Evolutionary conservation across 2,329 filamentous ascomycete species (phyloP).

Genomic region (Cytospora leucostoma): DNA sequence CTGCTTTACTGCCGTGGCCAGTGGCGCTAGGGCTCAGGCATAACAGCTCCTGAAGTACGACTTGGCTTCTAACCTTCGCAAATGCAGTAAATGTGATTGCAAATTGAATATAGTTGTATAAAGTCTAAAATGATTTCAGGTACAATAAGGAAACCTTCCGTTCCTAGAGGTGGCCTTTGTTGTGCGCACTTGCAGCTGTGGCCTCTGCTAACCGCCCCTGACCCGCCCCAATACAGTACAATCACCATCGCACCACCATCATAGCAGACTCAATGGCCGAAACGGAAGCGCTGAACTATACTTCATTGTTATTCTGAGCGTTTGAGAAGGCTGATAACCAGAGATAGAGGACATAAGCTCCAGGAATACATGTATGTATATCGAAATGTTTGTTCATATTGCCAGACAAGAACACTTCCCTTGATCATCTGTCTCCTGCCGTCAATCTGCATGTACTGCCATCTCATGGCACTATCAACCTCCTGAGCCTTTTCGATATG

Average conservation of each 20-base stretch:
- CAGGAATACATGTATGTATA: not conserved
- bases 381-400: not conserved
- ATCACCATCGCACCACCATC: not conserved
- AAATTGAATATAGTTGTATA: not conserved
- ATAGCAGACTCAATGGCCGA: not conserved
- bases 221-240: not conserved
- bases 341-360: not conserved
- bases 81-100: not conserved
- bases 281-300: too few relatives aligned
- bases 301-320: not conserved
- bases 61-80: not conserved
- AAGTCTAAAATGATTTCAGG: too few relatives aligned
- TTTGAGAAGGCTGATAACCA: not conserved
- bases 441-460: too few relatives aligned
- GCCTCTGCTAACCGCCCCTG: constrained; percentile 1
- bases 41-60: constrained; percentile 3
- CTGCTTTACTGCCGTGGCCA: constrained; percentile 12
- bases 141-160: not conserved
- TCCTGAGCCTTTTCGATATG: too few relatives aligned
- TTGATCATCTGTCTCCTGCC: too few relatives aligned
- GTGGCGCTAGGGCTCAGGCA: constrained; percentile 19
- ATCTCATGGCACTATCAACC: too few relatives aligned
- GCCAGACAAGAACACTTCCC: too few relatives aligned
- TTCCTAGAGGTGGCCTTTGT: not conserved
- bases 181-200: not conserved